Evolutionary conservation across 2,329 filamentous ascomycete species (phyloP), one percentile per base, ranked within the genome.

Genomic region (Colletotrichum acutatum): DNA sequence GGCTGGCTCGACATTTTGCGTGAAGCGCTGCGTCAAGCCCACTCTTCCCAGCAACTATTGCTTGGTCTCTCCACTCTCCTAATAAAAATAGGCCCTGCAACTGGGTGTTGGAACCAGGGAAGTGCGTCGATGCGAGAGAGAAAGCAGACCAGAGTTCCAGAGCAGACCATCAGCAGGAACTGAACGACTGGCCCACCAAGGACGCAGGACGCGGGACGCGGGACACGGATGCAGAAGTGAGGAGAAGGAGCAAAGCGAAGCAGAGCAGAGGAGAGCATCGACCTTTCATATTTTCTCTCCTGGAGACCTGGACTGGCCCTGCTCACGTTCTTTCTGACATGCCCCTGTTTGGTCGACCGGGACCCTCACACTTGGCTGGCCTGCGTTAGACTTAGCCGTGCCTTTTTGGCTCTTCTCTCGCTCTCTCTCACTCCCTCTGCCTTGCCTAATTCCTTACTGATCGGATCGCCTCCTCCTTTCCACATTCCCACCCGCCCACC

Each of bases 401-500:
- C 32, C 57, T 60, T 59, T 32, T 57, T 57, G 28, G 26, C 54
- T 59, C 19, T 46, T n/a, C 14, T 42, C 34, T 42, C 34, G 12
- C 34, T 42, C 34, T 30, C 28, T 6, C 37, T 42, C 37, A 16
- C 42, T 49, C 19, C n/a, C 42, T 49, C 42, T 49, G 42, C 42
- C 42, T 53, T 64, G 46, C 61, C 32, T 34, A 54, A 54, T 64
- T 54, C 19, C 46, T 63, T 72, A 66, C 62, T 67, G 49, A 42
- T 67, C 62, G 52, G 71, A 71, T 74, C 71, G 71, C 68, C 58
- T 71, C 68, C 71, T 74, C 71, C 68, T 74, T 74, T 71, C 63
- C 68, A 74, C 71, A 74, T 74, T 73, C 61, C 71, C 67, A 64
- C 71, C 46, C 64, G 22, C 57, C n/a, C 22, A 30, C 57, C 56